phyloP scores from a whole-genome alignment of 139 green algal genomes.

The Tetradesmus lagerheimii region DNA sequence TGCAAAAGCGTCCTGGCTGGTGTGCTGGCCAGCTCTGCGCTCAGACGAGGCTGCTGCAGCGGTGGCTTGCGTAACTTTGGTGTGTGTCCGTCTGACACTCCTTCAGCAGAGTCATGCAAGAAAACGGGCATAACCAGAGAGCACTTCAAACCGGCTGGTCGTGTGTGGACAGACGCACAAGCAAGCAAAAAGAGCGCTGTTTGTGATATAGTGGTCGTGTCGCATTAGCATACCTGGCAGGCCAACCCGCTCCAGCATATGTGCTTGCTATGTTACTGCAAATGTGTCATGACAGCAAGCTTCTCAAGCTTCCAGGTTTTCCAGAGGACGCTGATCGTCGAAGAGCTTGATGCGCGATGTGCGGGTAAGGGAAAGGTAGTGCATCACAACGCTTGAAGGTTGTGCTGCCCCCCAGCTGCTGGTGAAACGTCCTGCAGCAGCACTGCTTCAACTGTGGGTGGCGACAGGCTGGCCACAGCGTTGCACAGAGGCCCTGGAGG shows the following conservation, averaged over 20 bases:
- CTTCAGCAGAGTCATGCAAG: slow-evolving; percentile 28
- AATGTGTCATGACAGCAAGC: not conserved
- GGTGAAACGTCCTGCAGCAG: too few relatives aligned
- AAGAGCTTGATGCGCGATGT: too few relatives aligned
- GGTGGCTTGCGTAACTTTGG: slow-evolving; percentile 15
- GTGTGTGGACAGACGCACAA: not conserved
- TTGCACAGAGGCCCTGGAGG: too few relatives aligned
- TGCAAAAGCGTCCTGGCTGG: not conserved
- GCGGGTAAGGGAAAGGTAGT: too few relatives aligned
- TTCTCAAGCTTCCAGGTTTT: not conserved
- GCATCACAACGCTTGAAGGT: too few relatives aligned
- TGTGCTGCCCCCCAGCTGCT: too few relatives aligned
- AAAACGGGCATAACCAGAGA: slow-evolving; percentile 34
- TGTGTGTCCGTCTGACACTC: slow-evolving; percentile 38
- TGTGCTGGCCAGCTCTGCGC: not conserved
- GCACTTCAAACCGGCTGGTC: not conserved
- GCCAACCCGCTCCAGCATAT: not conserved
- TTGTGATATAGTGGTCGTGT: not conserved
- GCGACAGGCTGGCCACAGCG: too few relatives aligned
- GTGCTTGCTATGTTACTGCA: not conserved
- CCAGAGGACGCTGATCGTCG: not conserved
- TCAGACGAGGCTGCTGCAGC: not conserved
- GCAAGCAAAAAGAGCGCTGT: not conserved
- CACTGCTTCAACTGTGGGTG: too few relatives aligned
- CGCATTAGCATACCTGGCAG: not conserved